These are phyloP conservation scores for Mycena sp. DNA, from an alignment of 1,284 basidiomycete species.

Conservation along the genomic window DNA sequence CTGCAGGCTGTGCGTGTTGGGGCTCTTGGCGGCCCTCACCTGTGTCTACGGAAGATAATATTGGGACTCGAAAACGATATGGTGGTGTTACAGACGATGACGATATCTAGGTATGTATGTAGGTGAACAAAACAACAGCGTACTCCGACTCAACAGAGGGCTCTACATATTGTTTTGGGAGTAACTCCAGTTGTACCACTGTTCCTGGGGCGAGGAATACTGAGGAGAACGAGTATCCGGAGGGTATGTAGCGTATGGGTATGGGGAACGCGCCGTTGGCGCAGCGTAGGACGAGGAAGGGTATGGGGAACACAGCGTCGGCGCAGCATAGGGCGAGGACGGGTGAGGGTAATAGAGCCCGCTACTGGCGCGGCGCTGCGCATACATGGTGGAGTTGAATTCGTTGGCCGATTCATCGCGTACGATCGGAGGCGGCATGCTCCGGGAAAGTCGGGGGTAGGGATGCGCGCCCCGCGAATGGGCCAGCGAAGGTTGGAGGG, in stretches of 20 bases:
- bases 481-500: background rate
- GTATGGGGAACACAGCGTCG: background rate
- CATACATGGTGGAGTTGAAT: background rate
- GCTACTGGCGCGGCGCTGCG: conserved; percentile 6
- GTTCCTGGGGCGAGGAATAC: background rate
- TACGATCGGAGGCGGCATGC: conserved; percentile 4
- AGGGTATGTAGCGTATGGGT: conserved; percentile 3
- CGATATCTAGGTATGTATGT: background rate
- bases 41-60: too few species aligned
- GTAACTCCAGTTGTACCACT: background rate
- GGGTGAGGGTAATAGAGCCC: background rate
- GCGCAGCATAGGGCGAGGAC: background rate
- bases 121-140: background rate
- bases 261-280: background rate
- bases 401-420: background rate
- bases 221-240: background rate
- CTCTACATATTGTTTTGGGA: background rate
- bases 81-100: too few species aligned
- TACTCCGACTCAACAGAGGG: background rate
- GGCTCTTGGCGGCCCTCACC: too few species aligned
- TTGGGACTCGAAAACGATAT: too few species aligned
- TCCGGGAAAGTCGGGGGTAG: background rate
- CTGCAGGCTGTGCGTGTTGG: too few species aligned
- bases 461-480: background rate
- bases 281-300: background rate